Conservation (phyloP, 441 rosid species). For the Pelargonium australe region DNA sequence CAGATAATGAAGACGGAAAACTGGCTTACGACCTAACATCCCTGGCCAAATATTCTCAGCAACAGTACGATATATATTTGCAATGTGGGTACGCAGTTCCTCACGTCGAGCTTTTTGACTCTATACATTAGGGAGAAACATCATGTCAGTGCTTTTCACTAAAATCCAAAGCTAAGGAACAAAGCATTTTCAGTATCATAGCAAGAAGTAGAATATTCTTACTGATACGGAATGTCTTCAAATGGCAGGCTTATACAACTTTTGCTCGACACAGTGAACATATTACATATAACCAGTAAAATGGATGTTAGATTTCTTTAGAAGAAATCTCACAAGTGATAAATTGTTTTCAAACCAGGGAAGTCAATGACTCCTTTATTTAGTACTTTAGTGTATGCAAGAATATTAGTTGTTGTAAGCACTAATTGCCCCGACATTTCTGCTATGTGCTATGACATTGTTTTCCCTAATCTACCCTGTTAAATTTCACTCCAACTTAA, state of each 20-base stretch:
- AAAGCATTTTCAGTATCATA: constrained; percentile 7
- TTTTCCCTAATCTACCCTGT: neutral
- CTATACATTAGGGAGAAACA: constrained; percentile 35
- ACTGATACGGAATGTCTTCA: neutral
- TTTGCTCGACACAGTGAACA: neutral
- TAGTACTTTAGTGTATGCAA: neutral
- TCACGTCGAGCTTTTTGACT: constrained; percentile 94
- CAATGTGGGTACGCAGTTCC: constrained; percentile 81
- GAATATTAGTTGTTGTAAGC: neutral
- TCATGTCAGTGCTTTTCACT: constrained; percentile 15
- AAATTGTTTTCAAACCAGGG: constrained; percentile 7
- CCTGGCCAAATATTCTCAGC: constrained; percentile 99
- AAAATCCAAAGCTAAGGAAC: constrained; percentile 7
- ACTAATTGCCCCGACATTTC: constrained; percentile 10
- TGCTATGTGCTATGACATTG: neutral
- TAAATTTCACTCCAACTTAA: too few species aligned
- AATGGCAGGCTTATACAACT: neutral
- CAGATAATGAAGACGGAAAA: constrained; percentile 85
- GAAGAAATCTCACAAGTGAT: neutral
- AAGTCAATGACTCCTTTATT: neutral
- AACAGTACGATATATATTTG: constrained; percentile 78
- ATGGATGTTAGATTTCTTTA: neutral
- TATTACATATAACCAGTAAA: constrained; percentile 3
- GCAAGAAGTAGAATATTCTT: neutral
- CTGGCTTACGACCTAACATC: constrained; percentile 75